phyloP scores from a whole-genome alignment of 2,329 filamentous ascomycete species.

The Aspergillus japonicus region DNA sequence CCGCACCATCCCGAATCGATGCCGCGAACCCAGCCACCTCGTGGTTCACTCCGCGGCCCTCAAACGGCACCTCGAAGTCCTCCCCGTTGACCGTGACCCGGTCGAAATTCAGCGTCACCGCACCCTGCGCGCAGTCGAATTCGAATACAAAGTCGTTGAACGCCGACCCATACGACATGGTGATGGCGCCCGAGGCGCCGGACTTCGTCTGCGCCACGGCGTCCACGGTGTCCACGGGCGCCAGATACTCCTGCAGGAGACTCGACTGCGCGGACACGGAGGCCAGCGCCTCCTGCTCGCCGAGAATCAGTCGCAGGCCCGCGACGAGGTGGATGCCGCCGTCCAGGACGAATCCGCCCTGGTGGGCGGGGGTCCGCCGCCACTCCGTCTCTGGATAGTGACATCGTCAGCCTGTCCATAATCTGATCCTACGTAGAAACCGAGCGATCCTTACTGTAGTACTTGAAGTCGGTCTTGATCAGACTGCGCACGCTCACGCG shows the following conservation, averaged over 20 bases:
- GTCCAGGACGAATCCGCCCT: constrained; percentile 61
- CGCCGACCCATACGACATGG: constrained; percentile 54
- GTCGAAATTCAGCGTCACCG: constrained; percentile 46
- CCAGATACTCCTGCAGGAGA: constrained; percentile 52
- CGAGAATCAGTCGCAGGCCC: constrained; percentile 51
- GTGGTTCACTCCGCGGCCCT: constrained; percentile 51
- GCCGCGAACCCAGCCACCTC: constrained; percentile 56
- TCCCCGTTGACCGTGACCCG: constrained; percentile 37
- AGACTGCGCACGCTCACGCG: constrained; percentile 47
- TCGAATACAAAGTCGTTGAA: constrained; percentile 50
- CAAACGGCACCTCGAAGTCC: constrained; percentile 45
- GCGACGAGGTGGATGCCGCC: constrained; percentile 59
- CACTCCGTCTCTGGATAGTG: constrained; percentile 48
- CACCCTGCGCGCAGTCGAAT: constrained; percentile 53
- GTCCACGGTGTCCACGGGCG: constrained; percentile 58
- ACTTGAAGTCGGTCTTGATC: constrained; percentile 53
- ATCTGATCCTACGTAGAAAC: neutral
- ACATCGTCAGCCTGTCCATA: neutral
- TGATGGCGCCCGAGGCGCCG: constrained; percentile 52
- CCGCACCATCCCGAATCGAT: constrained; percentile 45
- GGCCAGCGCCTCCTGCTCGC: constrained; percentile 43
- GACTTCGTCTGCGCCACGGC: constrained; percentile 49
- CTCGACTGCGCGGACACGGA: constrained; percentile 51
- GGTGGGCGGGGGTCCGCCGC: constrained; percentile 57
- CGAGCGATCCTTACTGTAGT: constrained; percentile 43